Base-by-base conservation (phyloP, 306 rosid genomes). In the Biancaea sappan region DNA sequence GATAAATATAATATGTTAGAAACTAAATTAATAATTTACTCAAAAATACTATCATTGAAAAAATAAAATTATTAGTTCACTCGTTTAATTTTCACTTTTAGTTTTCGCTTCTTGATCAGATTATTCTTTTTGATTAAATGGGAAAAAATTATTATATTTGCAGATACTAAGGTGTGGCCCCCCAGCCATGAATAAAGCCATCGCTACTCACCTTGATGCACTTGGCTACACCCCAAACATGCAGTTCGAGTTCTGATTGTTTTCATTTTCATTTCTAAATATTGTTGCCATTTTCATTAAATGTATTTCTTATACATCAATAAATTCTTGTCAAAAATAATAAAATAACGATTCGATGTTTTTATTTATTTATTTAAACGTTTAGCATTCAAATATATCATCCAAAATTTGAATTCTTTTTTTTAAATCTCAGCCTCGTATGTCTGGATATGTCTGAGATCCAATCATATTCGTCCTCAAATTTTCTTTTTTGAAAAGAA, bases 81-180 rank as follows among this genome's bases (percentile, higher is more conserved):
- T 9, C 15, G 1, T 41, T 15, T 61, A 1, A 65, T 14, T 6
- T 41, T 24, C 31, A 46, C 35, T 1, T 2, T 10, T 25, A 7
- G 53, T 1, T 65, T 44, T 14, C 18, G 14, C 24, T 7, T 21
- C 3, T 34, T 19, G 46, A 18, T 35, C 16, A 34, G 8, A 35
- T 37, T 21, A 38, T 6, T 5, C 5, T 38, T 32, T 50, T 64
- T 14, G 13, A 2, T 24, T 38, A 10, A 13, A 29, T 57, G 32
- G 10, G 18, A 50, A 38, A 51, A 3, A 1, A 9, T 26, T n/a
- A 19, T 32, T 52, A 22, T 13, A 46, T 18, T 34, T 7, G 34
- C 72, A 80, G 84, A 74, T 80, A 34, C 67, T 67, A 8, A 80
- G 76, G 60, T 80, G 84, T 16, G 84, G 84, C 5, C 84, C 79